Evolutionary conservation across 2,329 filamentous ascomycete species (phyloP).

Genomic region (Diaporthe ampelina): DNA sequence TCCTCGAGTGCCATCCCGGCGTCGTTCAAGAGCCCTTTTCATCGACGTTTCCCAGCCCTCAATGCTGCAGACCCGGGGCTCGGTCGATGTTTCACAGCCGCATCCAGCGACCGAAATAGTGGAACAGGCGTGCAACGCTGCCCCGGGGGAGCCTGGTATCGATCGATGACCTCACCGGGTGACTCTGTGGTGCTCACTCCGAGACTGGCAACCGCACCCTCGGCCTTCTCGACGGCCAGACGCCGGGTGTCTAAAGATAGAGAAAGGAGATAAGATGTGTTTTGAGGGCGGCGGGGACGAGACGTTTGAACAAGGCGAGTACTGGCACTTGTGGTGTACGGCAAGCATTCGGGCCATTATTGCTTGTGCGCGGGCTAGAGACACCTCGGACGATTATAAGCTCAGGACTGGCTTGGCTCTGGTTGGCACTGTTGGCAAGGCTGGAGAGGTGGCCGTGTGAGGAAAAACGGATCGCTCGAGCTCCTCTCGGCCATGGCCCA

Average conservation of each 20-base stretch:
- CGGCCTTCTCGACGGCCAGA: not conserved
- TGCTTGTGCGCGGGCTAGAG: constrained; percentile 17
- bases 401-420: constrained; percentile 13
- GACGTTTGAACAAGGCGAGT: constrained; percentile 22
- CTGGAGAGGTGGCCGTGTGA: not conserved
- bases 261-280: not conserved
- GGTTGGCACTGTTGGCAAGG: not conserved
- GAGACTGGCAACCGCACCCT: not conserved
- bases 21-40: not conserved
- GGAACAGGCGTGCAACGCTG: not conserved
- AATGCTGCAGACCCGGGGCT: not conserved
- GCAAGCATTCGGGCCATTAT: constrained; percentile 21
- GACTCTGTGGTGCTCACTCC: not conserved
- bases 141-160: not conserved
- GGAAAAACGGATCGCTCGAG: not conserved
- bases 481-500: not conserved
- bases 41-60: constrained; percentile 4
- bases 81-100: constrained; percentile 22
- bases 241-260: constrained; percentile 18
- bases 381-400: constrained; percentile 23
- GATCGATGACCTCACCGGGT: not conserved
- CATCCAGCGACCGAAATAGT: constrained; percentile 15
- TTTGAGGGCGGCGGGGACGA: not conserved
- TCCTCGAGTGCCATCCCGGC: not conserved
- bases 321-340: not conserved